Conservation (phyloP, 257 asterid genomes). For the Haberlea rhodopensis region DNA sequence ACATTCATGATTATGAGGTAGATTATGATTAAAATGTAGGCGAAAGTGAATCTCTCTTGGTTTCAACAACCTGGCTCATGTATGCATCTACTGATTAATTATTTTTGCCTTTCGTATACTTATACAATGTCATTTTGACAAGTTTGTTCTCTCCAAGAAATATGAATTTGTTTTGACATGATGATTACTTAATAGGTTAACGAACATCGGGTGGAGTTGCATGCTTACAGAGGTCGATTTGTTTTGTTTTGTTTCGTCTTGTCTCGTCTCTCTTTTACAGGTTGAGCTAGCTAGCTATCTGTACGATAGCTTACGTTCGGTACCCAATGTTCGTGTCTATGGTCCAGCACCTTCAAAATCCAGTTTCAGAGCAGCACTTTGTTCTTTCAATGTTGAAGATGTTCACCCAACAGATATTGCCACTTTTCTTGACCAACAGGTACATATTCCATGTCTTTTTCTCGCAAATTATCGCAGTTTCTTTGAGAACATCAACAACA, state of each 20-base stretch:
- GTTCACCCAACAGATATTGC: slow-evolving; percentile 86
- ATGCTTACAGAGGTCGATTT: not conserved
- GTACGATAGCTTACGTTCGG: slow-evolving; percentile 46
- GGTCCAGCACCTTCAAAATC: slow-evolving; percentile 78
- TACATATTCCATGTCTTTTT: slow-evolving; percentile 23
- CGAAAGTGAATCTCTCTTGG: no score
- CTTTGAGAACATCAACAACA: not conserved
- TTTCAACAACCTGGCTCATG: no score
- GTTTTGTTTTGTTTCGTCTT: not conserved
- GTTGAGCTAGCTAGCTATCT: slow-evolving; percentile 64
- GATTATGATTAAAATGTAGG: not conserved
- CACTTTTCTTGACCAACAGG: slow-evolving; percentile 85
- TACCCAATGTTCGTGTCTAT: slow-evolving; percentile 62
- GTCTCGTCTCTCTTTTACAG: slow-evolving; percentile 36
- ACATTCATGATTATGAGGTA: slow-evolving; percentile 90
- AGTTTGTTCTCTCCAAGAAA: not conserved
- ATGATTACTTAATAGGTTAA: not conserved
- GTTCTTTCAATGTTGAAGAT: slow-evolving; percentile 82
- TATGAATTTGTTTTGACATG: not conserved
- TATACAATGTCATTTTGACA: not conserved
- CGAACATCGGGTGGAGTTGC: not conserved
- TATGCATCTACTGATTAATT: no score
- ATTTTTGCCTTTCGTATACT: not conserved
- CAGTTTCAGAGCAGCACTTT: slow-evolving; percentile 71
- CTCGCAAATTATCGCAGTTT: not conserved